These are phyloP conservation scores for Brassica rapa DNA, from an alignment of 345 rosid genomes.

Conservation along the genomic window DNA sequence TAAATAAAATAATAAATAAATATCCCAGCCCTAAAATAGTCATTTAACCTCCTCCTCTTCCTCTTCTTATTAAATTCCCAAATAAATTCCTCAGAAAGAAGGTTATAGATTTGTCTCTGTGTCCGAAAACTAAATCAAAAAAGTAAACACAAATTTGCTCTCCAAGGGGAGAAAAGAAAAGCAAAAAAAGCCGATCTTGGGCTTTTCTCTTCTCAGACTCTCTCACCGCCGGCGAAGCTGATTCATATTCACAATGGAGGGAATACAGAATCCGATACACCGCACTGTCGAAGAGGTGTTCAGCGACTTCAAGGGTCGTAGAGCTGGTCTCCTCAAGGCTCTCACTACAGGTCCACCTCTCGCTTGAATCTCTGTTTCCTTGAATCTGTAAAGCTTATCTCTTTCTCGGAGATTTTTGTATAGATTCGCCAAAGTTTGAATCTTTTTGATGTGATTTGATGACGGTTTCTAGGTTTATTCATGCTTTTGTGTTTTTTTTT, in stretches of 20 bases:
- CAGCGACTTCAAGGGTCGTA: constrained; percentile 69
- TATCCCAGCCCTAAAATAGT: constrained; percentile 29
- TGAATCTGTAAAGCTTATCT: constrained; percentile 21
- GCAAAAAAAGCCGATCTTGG: not conserved
- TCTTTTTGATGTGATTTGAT: constrained; percentile 20
- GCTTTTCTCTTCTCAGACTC: not conserved
- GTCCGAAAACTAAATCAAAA: not conserved
- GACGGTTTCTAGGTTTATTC: constrained; percentile 3
- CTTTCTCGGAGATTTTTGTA: not conserved
- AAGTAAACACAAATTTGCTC: not conserved
- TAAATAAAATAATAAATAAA: not conserved
- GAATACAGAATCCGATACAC: constrained; percentile 41
- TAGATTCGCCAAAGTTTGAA: constrained; percentile 9
- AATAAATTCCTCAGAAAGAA: not conserved
- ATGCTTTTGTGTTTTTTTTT: not conserved
- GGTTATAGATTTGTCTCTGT: not conserved
- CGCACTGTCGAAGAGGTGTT: constrained; percentile 81
- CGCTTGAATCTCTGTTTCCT: constrained; percentile 15
- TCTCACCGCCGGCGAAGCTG: not conserved
- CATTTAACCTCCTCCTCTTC: constrained; percentile 8
- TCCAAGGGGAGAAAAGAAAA: not conserved
- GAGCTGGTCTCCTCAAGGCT: constrained; percentile 72
- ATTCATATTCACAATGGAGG: constrained; percentile 44
- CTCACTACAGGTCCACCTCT: constrained; percentile 53
- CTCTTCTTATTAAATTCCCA: not conserved